Evolutionary conservation across 2,329 filamentous ascomycete species (phyloP).

Genomic region (Didymellaceae sp.): DNA sequence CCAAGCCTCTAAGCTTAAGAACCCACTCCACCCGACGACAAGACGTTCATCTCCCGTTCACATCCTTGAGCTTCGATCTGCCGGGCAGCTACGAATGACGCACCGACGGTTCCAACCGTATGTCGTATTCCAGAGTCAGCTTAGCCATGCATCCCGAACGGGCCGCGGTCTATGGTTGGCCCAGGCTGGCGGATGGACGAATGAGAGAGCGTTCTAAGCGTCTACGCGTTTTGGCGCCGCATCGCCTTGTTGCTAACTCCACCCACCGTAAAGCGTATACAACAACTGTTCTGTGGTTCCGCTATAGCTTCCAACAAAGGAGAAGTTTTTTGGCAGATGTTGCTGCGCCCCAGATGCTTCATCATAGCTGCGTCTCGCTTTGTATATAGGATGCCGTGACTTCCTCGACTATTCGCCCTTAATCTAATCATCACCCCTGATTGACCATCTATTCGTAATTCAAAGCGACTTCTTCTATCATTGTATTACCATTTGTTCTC

Average conservation of each 20-base stretch:
- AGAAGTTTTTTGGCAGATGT: neutral
- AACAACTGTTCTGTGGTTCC: neutral
- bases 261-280: slow-evolving; percentile 11
- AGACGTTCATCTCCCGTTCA: too few relatives aligned
- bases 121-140: neutral
- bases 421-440: too few relatives aligned
- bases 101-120: neutral
- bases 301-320: neutral
- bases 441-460: neutral
- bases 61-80: too few relatives aligned
- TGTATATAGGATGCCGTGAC: neutral
- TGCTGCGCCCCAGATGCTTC: slow-evolving; percentile 2
- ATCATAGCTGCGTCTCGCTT: neutral
- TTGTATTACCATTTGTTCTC: too few relatives aligned
- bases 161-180: neutral
- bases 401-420: too few relatives aligned
- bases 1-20: too few relatives aligned
- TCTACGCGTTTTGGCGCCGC: neutral
- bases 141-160: neutral
- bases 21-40: too few relatives aligned
- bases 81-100: too few relatives aligned
- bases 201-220: neutral
- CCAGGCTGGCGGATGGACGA: neutral
- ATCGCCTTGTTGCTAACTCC: neutral
- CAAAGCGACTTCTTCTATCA: neutral